Conservation (phyloP, 768 basidiomycete genomes). For the Lactifluus hygrophoroides region DNA sequence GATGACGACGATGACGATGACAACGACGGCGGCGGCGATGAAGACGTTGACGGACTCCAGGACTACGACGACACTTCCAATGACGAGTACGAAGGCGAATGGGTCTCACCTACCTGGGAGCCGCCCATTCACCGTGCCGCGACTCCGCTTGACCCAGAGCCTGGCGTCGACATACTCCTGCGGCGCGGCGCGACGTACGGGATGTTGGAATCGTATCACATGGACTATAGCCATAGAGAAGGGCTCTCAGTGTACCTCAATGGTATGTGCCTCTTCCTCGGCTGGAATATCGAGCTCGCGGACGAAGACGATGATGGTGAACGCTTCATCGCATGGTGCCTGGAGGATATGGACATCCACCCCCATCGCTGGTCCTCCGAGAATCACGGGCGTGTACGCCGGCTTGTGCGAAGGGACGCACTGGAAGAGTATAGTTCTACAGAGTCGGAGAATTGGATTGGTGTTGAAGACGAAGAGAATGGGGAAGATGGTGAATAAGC, state of each 20-base stretch:
- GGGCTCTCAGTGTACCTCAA: constrained; percentile 42
- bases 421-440: constrained; percentile 9
- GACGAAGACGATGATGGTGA: constrained; percentile 35
- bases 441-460: constrained; percentile 19
- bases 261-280: constrained; percentile 45
- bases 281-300: constrained; percentile 56
- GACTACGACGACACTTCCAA: constrained; percentile 30
- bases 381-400: constrained; percentile 17
- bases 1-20: constrained; percentile 16
- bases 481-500: constrained; percentile 3
- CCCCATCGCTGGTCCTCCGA: constrained; percentile 37
- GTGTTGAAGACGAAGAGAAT: constrained; percentile 1
- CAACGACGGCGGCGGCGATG: constrained; percentile 23
- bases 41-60: constrained; percentile 19
- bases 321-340: constrained; percentile 33
- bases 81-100: constrained; percentile 35
- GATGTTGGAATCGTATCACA: constrained; percentile 49
- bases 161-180: constrained; percentile 35
- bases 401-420: constrained; percentile 16
- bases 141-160: constrained; percentile 30
- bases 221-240: constrained; percentile 45
- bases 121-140: constrained; percentile 39
- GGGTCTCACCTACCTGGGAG: constrained; percentile 46
- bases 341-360: constrained; percentile 33
- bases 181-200: constrained; percentile 50